Base-by-base conservation (phyloP, 495 filamentous ascomycete species). In the Aspergillus hancockii region DNA sequence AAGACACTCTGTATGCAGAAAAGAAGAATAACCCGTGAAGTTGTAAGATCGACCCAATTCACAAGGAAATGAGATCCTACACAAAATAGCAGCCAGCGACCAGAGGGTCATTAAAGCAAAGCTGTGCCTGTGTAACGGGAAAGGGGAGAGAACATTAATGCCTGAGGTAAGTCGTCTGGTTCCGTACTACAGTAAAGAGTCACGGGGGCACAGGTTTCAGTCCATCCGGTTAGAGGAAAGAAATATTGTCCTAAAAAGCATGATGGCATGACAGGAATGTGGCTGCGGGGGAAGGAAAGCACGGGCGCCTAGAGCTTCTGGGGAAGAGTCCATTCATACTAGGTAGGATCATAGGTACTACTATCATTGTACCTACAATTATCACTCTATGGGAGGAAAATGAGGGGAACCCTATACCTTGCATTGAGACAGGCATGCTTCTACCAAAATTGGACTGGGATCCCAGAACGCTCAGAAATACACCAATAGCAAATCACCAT, bases 251-350 rank as follows among this genome's bases (percentile, higher is more conserved):
- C 36, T 40, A 45, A 45, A 45, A 21, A 45, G 41, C 21, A 8
- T 47, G 21, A 57, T 57, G 54, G 43, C 43, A 43, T 57, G 43
- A 57, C 38, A 57, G n/a, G 54, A 57, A 57, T 57, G 54, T 54
- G 25, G 25, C 53, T 30, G 43, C 43, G 54, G 54, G 54, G 43
- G 16, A 22, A 28, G 21, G 30, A 25, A 32, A 30, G 31, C 14
- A 23, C 28, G 16, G 41, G 40, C 34, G 34, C 34, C 34, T 25
- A 19, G 40, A 43, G n/a, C 16, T 43, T 43, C 21, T 52, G 31
- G 50, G 21, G 50, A 52, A 32, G n/a, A 36, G 30, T 18, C 30
- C 28, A 1, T 47, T 18, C 9, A 47, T 47, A 49, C 14, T 49
- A 49, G 8, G 18, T 49, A 49, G 4, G 6, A 6, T 13, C 46